Evolutionary conservation across 2,329 filamentous ascomycete species (phyloP).

Genomic region (Colletotrichum orchidophilum): DNA sequence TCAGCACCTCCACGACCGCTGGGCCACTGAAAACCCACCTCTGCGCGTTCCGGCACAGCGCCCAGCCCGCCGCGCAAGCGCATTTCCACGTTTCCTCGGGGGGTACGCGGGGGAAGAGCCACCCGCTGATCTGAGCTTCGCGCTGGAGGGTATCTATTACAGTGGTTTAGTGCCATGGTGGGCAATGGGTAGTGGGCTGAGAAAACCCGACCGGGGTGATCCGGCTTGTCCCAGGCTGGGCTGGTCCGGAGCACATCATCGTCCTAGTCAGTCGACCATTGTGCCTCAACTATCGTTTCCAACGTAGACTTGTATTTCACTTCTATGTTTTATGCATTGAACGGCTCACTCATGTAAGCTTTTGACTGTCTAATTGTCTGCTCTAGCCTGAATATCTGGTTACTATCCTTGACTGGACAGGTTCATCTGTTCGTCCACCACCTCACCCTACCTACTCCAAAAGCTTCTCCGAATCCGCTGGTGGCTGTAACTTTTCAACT

Average conservation of each 20-base stretch:
- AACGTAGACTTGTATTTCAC: background rate
- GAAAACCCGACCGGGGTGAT: constrained; percentile 15
- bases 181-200: background rate
- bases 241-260: constrained; percentile 30
- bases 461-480: constrained; percentile 23
- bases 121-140: background rate
- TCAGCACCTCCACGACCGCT: constrained; percentile 3
- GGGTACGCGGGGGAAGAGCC: background rate
- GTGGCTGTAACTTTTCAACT: constrained; percentile 15
- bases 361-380: background rate
- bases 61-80: constrained; percentile 21
- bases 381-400: background rate
- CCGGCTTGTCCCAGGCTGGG: constrained; percentile 30
- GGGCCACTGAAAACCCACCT: constrained; percentile 21
- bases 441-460: constrained; percentile 1
- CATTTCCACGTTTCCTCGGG: background rate
- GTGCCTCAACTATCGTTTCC: background rate
- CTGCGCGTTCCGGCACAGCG: constrained; percentile 17
- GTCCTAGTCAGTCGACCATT: constrained; percentile 20
- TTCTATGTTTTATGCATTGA: constrained; percentile 1
- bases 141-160: background rate
- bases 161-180: background rate
- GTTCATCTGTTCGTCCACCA: background rate
- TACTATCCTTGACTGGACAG: background rate
- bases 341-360: background rate